A percentile compares a stretch with the other conserved stretches of the same genome.
phyloP scores from a whole-genome alignment of 371 early-diverging fungal genomes.

The Basidiobolus meristosporus region DNA sequence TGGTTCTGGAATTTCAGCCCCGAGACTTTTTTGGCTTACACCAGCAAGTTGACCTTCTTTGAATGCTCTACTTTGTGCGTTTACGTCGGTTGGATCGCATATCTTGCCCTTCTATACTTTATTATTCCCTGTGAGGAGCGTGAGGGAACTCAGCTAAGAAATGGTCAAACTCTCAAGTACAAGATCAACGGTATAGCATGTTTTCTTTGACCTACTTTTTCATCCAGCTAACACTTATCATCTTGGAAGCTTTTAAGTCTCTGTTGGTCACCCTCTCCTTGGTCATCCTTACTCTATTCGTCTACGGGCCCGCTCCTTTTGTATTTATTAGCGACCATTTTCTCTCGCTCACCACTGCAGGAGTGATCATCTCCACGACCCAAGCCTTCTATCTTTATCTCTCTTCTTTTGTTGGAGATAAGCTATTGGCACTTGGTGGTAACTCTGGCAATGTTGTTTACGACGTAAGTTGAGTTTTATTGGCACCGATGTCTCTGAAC shows the following conservation, averaged over 20 bases:
- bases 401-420: constrained; percentile 33
- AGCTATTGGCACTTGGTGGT: constrained; percentile 66
- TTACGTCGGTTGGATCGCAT: constrained; percentile 28
- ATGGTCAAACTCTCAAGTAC: constrained; percentile 45
- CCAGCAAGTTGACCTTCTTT: not conserved
- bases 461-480: constrained; percentile 28
- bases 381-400: constrained; percentile 51
- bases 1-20: not conserved
- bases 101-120: constrained; percentile 35
- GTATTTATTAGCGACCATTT: constrained; percentile 57
- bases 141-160: constrained; percentile 48
- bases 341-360: constrained; percentile 42
- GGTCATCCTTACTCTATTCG: constrained; percentile 10
- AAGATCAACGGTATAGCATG: constrained; percentile 45
- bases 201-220: constrained; percentile 6
- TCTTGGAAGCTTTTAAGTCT: constrained; percentile 21
- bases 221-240: constrained; percentile 11
- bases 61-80: not conserved
- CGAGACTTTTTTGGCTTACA: not conserved
- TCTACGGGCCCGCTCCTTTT: constrained; percentile 32
- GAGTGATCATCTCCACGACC: constrained; percentile 34
- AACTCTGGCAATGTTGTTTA: constrained; percentile 77
- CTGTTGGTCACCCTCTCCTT: constrained; percentile 30
- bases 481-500: not conserved
- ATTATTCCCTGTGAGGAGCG: constrained; percentile 47